A percentile compares a stretch with the other conserved stretches of the same genome.
Conservation (phyloP, 768 basidiomycete genomes). For the Lyophyllum decastes region DNA sequence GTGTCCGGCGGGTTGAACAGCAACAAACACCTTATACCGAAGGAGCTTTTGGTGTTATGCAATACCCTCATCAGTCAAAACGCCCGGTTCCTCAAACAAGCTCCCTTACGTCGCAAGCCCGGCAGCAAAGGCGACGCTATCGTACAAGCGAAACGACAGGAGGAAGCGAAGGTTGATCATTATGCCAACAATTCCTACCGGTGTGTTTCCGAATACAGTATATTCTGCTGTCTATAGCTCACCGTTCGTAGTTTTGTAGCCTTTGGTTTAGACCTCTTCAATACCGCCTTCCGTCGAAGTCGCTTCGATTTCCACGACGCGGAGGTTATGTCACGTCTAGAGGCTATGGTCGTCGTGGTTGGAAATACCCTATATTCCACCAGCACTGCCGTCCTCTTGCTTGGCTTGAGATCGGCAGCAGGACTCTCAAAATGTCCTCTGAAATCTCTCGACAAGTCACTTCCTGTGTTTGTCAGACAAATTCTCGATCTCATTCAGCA, state of each 20-base stretch:
- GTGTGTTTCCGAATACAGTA: conserved; percentile 33
- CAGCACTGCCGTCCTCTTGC: conserved; percentile 69
- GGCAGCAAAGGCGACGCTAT: conserved; percentile 56
- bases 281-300: conserved; percentile 82
- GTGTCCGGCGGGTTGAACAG: conserved; percentile 83
- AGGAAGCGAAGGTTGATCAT: conserved; percentile 56
- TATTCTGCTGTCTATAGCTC: conserved; percentile 2
- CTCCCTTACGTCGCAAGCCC: conserved; percentile 36
- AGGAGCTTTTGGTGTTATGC: conserved; percentile 78
- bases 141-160: conserved; percentile 78
- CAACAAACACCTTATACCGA: conserved; percentile 69
- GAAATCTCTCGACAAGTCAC: conserved; percentile 67
- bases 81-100: conserved; percentile 78
- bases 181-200: conserved; percentile 88
- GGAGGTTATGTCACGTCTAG: conserved; percentile 77
- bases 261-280: conserved; percentile 90
- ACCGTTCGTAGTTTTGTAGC: conserved; percentile 66
- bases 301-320: conserved; percentile 83
- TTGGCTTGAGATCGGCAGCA: conserved; percentile 79
- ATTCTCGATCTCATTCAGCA: conserved; percentile 82
- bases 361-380: conserved; percentile 92
- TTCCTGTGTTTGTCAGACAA: conserved; percentile 83
- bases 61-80: conserved; percentile 92
- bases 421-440: conserved; percentile 85
- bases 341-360: conserved; percentile 82